Conservation (phyloP, 805 yeast genomes). For the Jamesozyma piceae region DNA sequence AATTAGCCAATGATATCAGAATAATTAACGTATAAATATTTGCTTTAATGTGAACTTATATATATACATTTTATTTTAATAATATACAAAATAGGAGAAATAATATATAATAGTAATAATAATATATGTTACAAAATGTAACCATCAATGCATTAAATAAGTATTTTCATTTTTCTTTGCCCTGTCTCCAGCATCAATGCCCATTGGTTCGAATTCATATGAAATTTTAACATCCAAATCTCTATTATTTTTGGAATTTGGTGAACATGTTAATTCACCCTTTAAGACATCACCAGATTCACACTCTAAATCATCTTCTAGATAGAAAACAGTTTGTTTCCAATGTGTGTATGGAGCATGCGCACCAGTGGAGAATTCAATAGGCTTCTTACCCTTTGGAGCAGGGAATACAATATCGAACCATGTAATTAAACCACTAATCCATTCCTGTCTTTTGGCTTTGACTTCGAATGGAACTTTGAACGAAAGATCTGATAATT, state of each 20-base stretch:
- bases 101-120: too few relatives aligned
- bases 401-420: slow-evolving; percentile 84
- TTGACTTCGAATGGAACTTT: slow-evolving; percentile 56
- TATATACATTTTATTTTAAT: too few relatives aligned
- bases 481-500: slow-evolving; percentile 72
- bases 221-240: slow-evolving; percentile 75
- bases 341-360: slow-evolving; percentile 92
- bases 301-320: slow-evolving; percentile 68
- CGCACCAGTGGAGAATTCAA: slow-evolving; percentile 88
- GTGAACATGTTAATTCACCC: slow-evolving; percentile 66
- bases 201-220: slow-evolving; percentile 38
- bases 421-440: slow-evolving; percentile 91
- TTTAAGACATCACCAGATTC: slow-evolving; percentile 66
- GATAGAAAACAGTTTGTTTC: slow-evolving; percentile 95
- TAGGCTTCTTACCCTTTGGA: slow-evolving; percentile 41
- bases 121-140: not conserved
- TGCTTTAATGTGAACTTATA: too few relatives aligned
- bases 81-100: too few relatives aligned
- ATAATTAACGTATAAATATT: too few relatives aligned
- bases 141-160: slow-evolving; percentile 57
- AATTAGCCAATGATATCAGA: too few relatives aligned
- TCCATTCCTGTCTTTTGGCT: slow-evolving; percentile 68
- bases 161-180: slow-evolving; percentile 49
- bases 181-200: slow-evolving; percentile 42
- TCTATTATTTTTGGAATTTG: slow-evolving; percentile 72